Percentiles rank a stretch among this genome's conserved stretches.
Evolutionary conservation across 78 protist genomes (phyloP).

Genomic region (Dictyostelium firmibasis): DNA sequence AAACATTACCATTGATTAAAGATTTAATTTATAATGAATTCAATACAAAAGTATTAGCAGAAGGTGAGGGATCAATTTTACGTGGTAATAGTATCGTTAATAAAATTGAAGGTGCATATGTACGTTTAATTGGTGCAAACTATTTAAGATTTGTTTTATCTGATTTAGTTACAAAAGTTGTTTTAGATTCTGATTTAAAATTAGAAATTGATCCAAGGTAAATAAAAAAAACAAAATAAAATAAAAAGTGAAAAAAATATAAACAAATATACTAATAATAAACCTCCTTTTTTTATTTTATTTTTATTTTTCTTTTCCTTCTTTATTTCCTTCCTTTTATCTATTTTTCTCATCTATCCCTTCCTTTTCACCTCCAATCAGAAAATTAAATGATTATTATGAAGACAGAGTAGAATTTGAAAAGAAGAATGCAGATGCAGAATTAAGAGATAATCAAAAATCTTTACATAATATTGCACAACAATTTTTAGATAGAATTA

Average conservation of each 20-base stretch:
- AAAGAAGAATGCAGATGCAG: neutral
- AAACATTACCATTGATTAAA: slow-evolving; percentile 72
- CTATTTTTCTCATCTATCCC: no score
- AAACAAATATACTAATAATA: neutral
- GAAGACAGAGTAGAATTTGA: slow-evolving; percentile 24
- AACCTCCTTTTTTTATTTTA: no score
- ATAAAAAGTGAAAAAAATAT: no score
- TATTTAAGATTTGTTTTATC: slow-evolving; percentile 64
- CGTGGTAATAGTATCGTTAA: slow-evolving; percentile 76
- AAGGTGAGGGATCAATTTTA: slow-evolving; percentile 66
- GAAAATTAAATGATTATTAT: slow-evolving; percentile 30
- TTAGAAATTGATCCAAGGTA: slow-evolving; percentile 71
- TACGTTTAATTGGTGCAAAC: slow-evolving; percentile 66
- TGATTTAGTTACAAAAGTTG: slow-evolving; percentile 67
- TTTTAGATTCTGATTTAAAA: slow-evolving; percentile 32
- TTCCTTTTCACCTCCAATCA: no score
- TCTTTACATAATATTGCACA: slow-evolving; percentile 18
- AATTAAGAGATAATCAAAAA: slow-evolving; percentile 17
- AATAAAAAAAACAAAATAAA: neutral
- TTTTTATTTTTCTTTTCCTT: no score
- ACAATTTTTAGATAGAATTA: slow-evolving; percentile 76
- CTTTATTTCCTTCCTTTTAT: no score
- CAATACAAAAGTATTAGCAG: slow-evolving; percentile 23
- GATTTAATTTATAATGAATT: slow-evolving; percentile 63
- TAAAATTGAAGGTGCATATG: slow-evolving; percentile 82